Evolutionary conservation across 805 yeast species (phyloP), one percentile per base, ranked within the genome.

Genomic region (Dipodascus geniculatus): DNA sequence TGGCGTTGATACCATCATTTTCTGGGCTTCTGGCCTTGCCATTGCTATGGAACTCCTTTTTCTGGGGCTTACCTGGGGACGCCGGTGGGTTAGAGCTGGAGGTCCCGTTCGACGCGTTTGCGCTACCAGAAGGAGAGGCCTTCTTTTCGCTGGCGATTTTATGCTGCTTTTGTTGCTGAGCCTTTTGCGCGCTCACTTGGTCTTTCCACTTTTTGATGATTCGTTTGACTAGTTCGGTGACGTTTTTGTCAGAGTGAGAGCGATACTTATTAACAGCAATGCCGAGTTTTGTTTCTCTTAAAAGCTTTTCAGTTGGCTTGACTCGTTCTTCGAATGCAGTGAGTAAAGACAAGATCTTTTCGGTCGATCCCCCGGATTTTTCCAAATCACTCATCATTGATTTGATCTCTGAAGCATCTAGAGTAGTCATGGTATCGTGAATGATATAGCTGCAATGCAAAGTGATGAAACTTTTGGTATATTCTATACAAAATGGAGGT

Each of bases 221-320:
- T 60, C 80, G 81, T 67, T 86, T 87, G 38, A 91, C 98, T 44
- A 85, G 70, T 1, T 75, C 69, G 11, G 83, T 74, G 49, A 93
- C 77, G 22, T 63, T 63, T 33, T 64, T 68, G 60, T 89, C 95
- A 22, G 77, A 57, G 67, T 85, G 87, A 6, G 86, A 71, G 58
- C 96, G 80, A 63, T 85, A 80, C 68, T 87, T 89, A 71, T 93
- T 93, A 47, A 93, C 97, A 6, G 90, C 91, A 17, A 93, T 91
- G 58, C 99, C 99, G n/a, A 93, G 91, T 68, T 88, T 89, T 6
- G 99, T 93, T 63, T 91, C 95, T 73, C 97, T 78, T 51, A 91
- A 74, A 35, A 91, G 73, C 65, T 82, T 79, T 65, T 91, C 98
- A 1, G 95, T 82, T 8, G 98, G 96, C 60, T 74, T 73, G 52